Base-by-base conservation (phyloP, 306 rosid species). In the Pterocarpus macrocarpus region DNA sequence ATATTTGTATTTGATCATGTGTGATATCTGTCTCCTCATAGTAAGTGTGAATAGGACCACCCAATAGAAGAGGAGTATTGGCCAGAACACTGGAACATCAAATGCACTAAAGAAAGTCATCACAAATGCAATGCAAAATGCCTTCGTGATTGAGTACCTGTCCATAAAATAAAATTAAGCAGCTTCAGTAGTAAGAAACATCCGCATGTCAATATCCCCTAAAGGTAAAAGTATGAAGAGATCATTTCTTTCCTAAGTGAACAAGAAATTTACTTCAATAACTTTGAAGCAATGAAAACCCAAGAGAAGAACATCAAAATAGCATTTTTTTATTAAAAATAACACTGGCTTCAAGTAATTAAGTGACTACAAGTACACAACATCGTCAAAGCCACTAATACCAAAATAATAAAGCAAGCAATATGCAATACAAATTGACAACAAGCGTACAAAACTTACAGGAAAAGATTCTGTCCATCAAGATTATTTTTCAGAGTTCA, bases 11-110 rank as follows among this genome's bases (percentile, higher is more conserved):
- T 93, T 95, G 85, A 95, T 89, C 99, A 95, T 95, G 86, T 95
- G 99, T 13, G 94, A 49, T 80, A 95, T 93, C 77, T 95, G 99
- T 78, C 91, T 91, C 90, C 99, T 89, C 99, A 95, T 95, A 14
- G 99, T 95, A 68, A 93, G 92, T 5, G 88, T 77, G 84, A 93
- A 91, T 14, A 95, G 86, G 52, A 90, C 89, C 63, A 95, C 80
- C 99, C 99, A 95, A 80, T 95, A 95, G 89, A 95, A 90, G 64
- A 95, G 93, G 58, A 95, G 98, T 78, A 95, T 91, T 15, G 99
- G 99, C 99, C 99, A 95, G 75, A 95, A 95, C 59, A 95, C 99
- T 2, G 99, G 22, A n/a, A 86, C 89, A 82, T 86, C 89, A 82
- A 86, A 86, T 0, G 28, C 82, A 33, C 77, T 75, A 82, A 85